These are phyloP conservation scores for Colletotrichum caudatum DNA, from an alignment of 2,329 filamentous ascomycete species.

Conservation along the genomic window DNA sequence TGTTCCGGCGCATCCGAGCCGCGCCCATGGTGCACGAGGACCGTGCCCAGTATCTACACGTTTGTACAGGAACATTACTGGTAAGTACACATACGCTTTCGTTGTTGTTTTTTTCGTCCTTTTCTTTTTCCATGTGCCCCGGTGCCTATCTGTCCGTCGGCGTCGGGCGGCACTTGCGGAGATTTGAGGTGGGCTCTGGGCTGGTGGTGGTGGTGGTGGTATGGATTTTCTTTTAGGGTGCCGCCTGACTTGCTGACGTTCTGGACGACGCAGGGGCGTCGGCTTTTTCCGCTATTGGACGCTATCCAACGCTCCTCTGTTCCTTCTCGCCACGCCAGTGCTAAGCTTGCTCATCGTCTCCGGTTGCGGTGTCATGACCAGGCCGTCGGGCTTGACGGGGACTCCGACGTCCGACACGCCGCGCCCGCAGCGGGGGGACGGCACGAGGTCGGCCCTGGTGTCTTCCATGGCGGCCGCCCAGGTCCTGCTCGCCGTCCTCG, in stretches of 20 bases:
- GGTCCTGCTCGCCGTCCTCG: constrained; percentile 75
- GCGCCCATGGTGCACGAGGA: constrained; percentile 79
- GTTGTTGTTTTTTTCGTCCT: constrained; percentile 1
- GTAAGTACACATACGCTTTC: constrained; percentile 62
- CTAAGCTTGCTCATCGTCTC: constrained; percentile 76
- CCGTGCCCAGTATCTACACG: constrained; percentile 87
- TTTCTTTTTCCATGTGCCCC: constrained; percentile 31
- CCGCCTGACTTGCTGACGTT: constrained; percentile 21
- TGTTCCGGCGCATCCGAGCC: constrained; percentile 60
- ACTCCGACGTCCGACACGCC: constrained; percentile 28
- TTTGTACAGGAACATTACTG: constrained; percentile 94
- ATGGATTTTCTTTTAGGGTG: background rate
- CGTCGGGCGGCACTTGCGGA: constrained; percentile 31
- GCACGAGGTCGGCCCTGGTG: constrained; percentile 50
- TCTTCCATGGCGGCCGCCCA: constrained; percentile 78
- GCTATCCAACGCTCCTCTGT: constrained; percentile 85
- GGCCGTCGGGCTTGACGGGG: constrained; percentile 40
- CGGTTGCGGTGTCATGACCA: constrained; percentile 56
- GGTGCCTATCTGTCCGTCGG: background rate
- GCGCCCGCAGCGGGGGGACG: background rate
- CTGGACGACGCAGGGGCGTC: constrained; percentile 73
- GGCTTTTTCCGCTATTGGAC: constrained; percentile 95
- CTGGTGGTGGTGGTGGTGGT: background rate
- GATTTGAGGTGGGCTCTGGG: constrained; percentile 20
- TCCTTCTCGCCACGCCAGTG: constrained; percentile 85